These are phyloP conservation scores for Psilocybe cyanescens DNA, from an alignment of 768 basidiomycete species.

Conservation along the genomic window DNA sequence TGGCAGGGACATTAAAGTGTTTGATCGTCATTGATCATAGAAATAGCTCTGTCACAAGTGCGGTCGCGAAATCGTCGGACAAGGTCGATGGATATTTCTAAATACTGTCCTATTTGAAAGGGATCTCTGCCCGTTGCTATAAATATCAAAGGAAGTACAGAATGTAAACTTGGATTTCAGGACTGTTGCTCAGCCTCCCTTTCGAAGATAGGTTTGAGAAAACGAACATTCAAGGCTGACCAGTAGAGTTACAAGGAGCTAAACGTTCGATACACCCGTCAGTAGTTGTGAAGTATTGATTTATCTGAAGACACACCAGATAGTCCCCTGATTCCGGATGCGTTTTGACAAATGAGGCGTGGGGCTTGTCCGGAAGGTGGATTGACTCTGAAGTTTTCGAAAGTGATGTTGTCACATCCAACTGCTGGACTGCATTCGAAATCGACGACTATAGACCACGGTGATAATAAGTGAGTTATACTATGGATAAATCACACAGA, in stretches of 20 bases:
- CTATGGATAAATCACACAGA: neutral
- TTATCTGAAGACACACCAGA: constrained; percentile 26
- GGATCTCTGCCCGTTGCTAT: neutral
- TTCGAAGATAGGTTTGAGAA: neutral
- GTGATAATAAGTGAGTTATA: neutral
- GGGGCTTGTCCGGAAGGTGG: constrained; percentile 39
- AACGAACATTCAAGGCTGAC: neutral
- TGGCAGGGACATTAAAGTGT: too few relatives aligned
- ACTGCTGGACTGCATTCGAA: constrained; percentile 53
- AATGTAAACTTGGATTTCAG: neutral
- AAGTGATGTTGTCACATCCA: constrained; percentile 48
- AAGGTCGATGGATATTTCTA: neutral
- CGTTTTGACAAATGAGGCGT: constrained; percentile 51
- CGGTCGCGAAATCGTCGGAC: constrained; percentile 8
- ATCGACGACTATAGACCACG: constrained; percentile 42
- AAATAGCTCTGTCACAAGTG: neutral
- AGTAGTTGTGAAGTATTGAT: neutral
- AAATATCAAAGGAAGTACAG: neutral
- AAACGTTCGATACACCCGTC: neutral
- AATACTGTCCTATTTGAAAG: neutral
- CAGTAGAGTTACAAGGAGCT: neutral
- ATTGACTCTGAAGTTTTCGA: constrained; percentile 41
- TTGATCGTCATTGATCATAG: too few relatives aligned
- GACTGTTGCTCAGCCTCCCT: neutral
- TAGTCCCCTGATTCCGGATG: constrained; percentile 39